phyloP scores from a whole-genome alignment of 2,329 filamentous ascomycete genomes.

The Aspergillus piperis region DNA sequence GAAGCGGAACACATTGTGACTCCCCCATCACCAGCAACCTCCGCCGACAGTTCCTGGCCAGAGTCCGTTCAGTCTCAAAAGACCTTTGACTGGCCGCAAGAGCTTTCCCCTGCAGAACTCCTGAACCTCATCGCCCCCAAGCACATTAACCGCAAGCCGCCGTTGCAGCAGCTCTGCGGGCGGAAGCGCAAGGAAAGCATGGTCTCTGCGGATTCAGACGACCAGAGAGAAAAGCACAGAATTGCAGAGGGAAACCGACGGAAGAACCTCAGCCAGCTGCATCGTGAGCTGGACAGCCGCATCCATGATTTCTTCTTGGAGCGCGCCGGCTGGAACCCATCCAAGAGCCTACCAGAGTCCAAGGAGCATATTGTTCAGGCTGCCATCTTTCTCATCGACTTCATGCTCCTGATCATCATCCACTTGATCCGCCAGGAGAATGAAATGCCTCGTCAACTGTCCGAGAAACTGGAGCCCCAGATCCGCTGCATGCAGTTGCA shows the following conservation, averaged over 20 bases:
- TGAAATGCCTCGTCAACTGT: conserved; percentile 36
- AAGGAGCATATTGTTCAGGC: conserved; percentile 45
- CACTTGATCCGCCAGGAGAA: conserved; percentile 39
- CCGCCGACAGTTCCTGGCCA: conserved; percentile 40
- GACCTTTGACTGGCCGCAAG: conserved; percentile 35
- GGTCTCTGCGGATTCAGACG: conserved; percentile 35
- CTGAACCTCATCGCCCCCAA: conserved; percentile 38
- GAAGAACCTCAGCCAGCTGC: conserved; percentile 43
- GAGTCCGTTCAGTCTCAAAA: conserved; percentile 36
- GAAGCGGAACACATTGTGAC: conserved; percentile 31
- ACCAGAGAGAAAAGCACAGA: conserved; percentile 44
- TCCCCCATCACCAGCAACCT: conserved; percentile 42
- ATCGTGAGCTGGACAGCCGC: conserved; percentile 40
- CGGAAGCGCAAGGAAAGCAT: conserved; percentile 42
- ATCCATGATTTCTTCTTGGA: conserved; percentile 43
- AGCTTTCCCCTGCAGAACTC: conserved; percentile 36
- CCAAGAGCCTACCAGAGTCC: conserved; percentile 43
- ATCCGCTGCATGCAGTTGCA: conserved; percentile 44
- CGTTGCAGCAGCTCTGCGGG: conserved; percentile 42
- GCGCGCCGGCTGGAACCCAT: conserved; percentile 43
- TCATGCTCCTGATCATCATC: conserved; percentile 40
- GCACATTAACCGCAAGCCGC: conserved; percentile 42
- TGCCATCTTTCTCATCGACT: conserved; percentile 42
- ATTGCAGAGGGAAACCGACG: conserved; percentile 44
- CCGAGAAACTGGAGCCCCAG: conserved; percentile 42